Percentiles rank a stretch among this genome's conserved stretches.
Conservation (phyloP, 257 asterid species). For the Gentiana macrophylla region DNA sequence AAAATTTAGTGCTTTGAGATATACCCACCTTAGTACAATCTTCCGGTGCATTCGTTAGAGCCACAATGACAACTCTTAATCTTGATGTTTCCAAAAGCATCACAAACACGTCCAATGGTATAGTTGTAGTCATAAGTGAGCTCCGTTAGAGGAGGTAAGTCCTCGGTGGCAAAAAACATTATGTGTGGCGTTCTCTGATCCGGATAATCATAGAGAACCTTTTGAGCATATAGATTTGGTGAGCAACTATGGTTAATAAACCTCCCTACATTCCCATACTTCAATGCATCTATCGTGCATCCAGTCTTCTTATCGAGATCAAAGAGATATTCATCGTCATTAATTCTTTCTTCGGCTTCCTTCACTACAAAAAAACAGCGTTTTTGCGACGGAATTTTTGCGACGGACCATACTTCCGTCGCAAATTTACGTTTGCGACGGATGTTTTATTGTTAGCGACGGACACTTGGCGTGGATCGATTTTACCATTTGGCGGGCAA, state of each 20-base stretch:
- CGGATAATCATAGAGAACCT: constrained; percentile 28
- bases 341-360: constrained; percentile 17
- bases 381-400: too few relatives aligned
- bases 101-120: constrained; percentile 13
- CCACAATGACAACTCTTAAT: constrained; percentile 23
- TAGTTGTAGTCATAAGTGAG: constrained; percentile 28
- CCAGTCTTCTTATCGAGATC: constrained; percentile 12
- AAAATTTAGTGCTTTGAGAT: too few relatives aligned
- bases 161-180: constrained; percentile 40
- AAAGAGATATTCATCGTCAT: constrained; percentile 7
- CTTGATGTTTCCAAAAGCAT: constrained; percentile 21
- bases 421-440: too few relatives aligned
- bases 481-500: too few relatives aligned
- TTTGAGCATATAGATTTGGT: constrained; percentile 32
- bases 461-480: too few relatives aligned
- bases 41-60: constrained; percentile 12
- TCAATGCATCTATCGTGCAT: constrained; percentile 25
- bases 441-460: too few relatives aligned
- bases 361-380: too few relatives aligned
- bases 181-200: constrained; percentile 34
- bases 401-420: too few relatives aligned
- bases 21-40: constrained; percentile 17
- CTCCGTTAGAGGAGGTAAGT: constrained; percentile 36
- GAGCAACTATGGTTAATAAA: constrained; percentile 36
- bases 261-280: constrained; percentile 45